Evolutionary conservation across 352 stramenopile genomes (phyloP).

Genomic region (Globisporangium echinulatum): DNA sequence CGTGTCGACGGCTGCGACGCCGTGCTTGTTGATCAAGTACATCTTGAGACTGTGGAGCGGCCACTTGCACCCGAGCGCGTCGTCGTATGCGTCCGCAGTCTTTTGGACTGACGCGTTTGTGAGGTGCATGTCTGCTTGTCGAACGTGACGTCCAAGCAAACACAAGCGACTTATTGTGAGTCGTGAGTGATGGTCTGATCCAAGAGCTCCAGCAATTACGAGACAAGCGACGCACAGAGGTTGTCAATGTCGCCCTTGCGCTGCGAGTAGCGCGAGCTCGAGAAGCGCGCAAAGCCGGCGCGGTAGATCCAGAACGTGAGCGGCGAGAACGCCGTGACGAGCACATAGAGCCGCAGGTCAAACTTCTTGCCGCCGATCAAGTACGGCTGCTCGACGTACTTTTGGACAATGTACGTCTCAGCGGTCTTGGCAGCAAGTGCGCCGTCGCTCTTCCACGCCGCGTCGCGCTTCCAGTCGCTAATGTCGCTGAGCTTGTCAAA

Average conservation of each 20-base stretch:
- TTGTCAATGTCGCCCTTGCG: conserved; percentile 81
- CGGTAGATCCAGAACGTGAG: conserved; percentile 81
- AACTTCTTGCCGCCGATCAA: conserved; percentile 90
- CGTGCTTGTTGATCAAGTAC: conserved; percentile 66
- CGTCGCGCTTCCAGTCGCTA: conserved; percentile 79
- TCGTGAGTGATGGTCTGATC: no score
- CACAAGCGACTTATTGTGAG: no score
- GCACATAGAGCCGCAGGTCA: conserved; percentile 87
- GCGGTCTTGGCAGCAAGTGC: conserved; percentile 34
- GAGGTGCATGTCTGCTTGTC: conserved; percentile 90
- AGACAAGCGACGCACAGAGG: conserved; percentile 23
- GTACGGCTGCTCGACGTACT: conserved; percentile 74
- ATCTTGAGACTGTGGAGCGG: conserved; percentile 46
- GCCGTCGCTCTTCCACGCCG: conserved; percentile 37
- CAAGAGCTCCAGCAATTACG: conserved; percentile 18
- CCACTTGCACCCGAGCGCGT: conserved; percentile 63
- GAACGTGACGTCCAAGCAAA: no score
- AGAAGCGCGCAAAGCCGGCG: conserved; percentile 86
- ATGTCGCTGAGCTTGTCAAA: conserved; percentile 87
- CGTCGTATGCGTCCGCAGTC: conserved; percentile 69
- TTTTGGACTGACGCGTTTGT: conserved; percentile 93
- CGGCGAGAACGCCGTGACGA: conserved; percentile 82
- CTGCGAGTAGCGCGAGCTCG: conserved; percentile 65
- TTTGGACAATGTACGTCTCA: conserved; percentile 61
- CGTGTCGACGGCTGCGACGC: conserved; percentile 47